These are phyloP conservation scores for Chlorella sorokiniana DNA, from an alignment of 139 green algal genomes.

Conservation along the genomic window DNA sequence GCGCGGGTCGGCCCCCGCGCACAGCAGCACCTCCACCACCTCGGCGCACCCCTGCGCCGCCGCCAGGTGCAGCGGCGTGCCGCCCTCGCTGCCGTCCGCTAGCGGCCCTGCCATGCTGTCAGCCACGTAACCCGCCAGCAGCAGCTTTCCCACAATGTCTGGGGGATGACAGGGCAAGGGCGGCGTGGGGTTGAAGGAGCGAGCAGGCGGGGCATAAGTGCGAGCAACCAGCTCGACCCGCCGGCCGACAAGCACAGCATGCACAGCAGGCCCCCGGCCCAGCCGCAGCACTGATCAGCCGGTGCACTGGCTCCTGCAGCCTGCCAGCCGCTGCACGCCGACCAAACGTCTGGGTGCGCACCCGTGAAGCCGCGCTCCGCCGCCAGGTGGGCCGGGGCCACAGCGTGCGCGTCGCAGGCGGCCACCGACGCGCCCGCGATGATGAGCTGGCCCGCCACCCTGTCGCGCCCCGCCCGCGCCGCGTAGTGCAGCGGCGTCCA, in stretches of 20 bases:
- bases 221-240: no score
- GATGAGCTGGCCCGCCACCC: constrained; percentile 51
- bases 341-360: not conserved
- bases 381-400: constrained; percentile 53
- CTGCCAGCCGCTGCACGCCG: not conserved
- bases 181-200: not conserved
- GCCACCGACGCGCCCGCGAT: constrained; percentile 50
- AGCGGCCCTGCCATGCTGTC: constrained; percentile 37
- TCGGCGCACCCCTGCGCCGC: constrained; percentile 41
- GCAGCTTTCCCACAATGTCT: constrained; percentile 47
- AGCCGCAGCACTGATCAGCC: no score
- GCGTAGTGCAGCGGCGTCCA: constrained; percentile 62
- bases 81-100: constrained; percentile 21
- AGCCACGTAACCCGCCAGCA: constrained; percentile 53
- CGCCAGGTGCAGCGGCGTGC: constrained; percentile 58
- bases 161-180: not conserved
- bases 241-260: no score
- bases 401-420: constrained; percentile 21
- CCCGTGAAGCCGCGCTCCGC: constrained; percentile 41
- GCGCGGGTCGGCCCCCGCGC: constrained; percentile 16
- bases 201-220: not conserved
- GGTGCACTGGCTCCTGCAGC: no score
- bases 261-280: no score
- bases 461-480: constrained; percentile 40
- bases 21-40: constrained; percentile 41